Evolutionary conservation across 257 asterid species (phyloP).

Genomic region (Parsonsia alboflavescens): DNA sequence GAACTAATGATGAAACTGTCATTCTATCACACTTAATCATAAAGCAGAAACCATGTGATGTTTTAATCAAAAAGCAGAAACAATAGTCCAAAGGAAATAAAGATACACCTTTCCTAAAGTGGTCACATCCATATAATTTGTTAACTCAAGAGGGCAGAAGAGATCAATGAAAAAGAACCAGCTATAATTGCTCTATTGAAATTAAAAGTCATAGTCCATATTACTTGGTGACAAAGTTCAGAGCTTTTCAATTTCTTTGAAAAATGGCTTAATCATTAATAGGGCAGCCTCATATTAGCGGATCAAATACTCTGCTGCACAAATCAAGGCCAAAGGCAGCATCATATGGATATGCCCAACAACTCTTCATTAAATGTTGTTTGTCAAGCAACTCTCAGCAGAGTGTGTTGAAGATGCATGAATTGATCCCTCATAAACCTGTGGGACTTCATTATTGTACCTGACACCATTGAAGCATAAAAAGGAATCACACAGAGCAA

Average conservation of each 20-base stretch:
- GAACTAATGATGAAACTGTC: not conserved
- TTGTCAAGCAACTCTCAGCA: slow-evolving; percentile 78
- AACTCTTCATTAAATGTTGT: slow-evolving; percentile 75
- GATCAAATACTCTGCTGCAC: slow-evolving; percentile 70
- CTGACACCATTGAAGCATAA: slow-evolving; percentile 66
- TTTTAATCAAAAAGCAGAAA: not conserved
- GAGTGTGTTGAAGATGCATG: slow-evolving; percentile 67
- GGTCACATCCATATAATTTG: slow-evolving; percentile 74
- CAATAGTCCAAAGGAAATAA: too few relatives aligned
- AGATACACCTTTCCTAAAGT: slow-evolving; percentile 56
- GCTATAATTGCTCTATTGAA: slow-evolving; percentile 51
- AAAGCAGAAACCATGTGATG: not conserved
- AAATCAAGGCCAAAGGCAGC: slow-evolving; percentile 84
- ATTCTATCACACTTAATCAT: not conserved
- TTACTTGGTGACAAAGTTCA: slow-evolving; percentile 69
- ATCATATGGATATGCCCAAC: slow-evolving; percentile 57
- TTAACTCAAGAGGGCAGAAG: slow-evolving; percentile 76
- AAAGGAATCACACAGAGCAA: not conserved
- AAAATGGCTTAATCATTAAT: slow-evolving; percentile 71
- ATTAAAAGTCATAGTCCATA: slow-evolving; percentile 42
- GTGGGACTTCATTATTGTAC: slow-evolving; percentile 61
- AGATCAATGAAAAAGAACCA: slow-evolving; percentile 85
- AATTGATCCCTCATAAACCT: slow-evolving; percentile 69
- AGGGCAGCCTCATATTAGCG: slow-evolving; percentile 83
- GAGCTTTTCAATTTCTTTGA: slow-evolving; percentile 60